These are phyloP conservation scores for Aspergillus mulundensis DNA, from an alignment of 495 filamentous ascomycete species.

Conservation along the genomic window DNA sequence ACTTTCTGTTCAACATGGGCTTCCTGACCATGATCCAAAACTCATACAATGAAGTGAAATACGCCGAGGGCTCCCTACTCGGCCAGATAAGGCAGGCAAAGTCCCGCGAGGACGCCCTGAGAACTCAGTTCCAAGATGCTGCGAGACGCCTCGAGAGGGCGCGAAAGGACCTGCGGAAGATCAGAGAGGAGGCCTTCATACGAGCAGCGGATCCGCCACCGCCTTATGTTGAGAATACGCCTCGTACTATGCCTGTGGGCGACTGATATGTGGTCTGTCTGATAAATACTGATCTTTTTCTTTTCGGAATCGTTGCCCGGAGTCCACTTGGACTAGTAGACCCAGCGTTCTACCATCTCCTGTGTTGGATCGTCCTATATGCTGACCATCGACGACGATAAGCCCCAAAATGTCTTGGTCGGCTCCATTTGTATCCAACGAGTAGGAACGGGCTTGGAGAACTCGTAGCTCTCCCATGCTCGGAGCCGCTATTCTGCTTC, in stretches of 20 bases:
- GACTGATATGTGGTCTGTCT: not conserved
- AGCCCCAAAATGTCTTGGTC: too few relatives aligned
- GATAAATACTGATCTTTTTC: not conserved
- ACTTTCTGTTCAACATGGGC: not conserved
- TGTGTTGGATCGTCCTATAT: too few relatives aligned
- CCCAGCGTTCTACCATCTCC: too few relatives aligned
- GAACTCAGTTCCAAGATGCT: not conserved
- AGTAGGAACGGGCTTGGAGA: too few relatives aligned
- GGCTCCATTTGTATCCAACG: too few relatives aligned
- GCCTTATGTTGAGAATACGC: constrained; percentile 3
- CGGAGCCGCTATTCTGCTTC: too few relatives aligned
- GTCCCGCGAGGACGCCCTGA: not conserved
- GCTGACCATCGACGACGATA: too few relatives aligned
- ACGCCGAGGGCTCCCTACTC: not conserved
- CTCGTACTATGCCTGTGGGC: not conserved
- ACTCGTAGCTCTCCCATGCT: too few relatives aligned
- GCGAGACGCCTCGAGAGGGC: not conserved
- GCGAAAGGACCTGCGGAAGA: not conserved
- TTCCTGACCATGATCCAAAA: not conserved
- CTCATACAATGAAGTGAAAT: not conserved
- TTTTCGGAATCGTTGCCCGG: too few relatives aligned
- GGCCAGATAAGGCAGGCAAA: not conserved
- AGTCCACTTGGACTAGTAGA: too few relatives aligned
- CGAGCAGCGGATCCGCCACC: constrained; percentile 2
- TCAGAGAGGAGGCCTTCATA: constrained; percentile 4